Evolutionary conservation across 768 basidiomycete genomes (phyloP), one percentile per base, ranked within the genome.

Genomic region (Cyathus striatus): DNA sequence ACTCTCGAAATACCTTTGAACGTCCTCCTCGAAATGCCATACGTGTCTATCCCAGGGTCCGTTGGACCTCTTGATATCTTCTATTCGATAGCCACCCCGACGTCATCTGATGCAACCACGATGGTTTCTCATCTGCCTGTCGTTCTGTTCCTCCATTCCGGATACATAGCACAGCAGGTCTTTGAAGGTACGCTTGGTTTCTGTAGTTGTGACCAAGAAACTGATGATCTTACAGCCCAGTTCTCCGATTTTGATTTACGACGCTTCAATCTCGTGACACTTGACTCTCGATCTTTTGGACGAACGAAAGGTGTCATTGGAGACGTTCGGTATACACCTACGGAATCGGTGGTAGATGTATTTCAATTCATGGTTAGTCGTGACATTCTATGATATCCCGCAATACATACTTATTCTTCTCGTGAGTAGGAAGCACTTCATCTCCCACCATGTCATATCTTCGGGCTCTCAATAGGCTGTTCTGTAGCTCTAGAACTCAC

Each of bases 51-150:
- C 13, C 48, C 54, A 27, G 61, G 57, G 41, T 48, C 58, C n/a
- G 50, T 49, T 27, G 64, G 65, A 2, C 42, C 54, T 7, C 51
- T 55, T 48, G 58, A 57, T 23, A 56, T 62, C 35, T 49, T 54
- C 45, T 72, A 70, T 43, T 52, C 51, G 18, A 69, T 72, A 26
- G 54, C 66, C 1, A 72, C 69, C 1, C 69, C 70, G 14, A 59
- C 53, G 14, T 57, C 47, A 16, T 41, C 54, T 5, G 53, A 52
- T 6, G 61, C 62, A 13, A 47, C 54, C n/a, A 35, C 49, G 18
- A 64, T 72, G 23, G 59, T 59, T 41, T 49, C 57, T 13, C 54
- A 50, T n/a, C 36, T 69, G 17, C 70, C 68, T 10, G 63, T 57
- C 13, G 57, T 70, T 24, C 35, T 72, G 16, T 66, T 68, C 44